Percentiles rank a stretch among this genome's conserved stretches.
Conservation (phyloP, 495 filamentous ascomycete species). For the Hypoxylon lienhwacheense region DNA sequence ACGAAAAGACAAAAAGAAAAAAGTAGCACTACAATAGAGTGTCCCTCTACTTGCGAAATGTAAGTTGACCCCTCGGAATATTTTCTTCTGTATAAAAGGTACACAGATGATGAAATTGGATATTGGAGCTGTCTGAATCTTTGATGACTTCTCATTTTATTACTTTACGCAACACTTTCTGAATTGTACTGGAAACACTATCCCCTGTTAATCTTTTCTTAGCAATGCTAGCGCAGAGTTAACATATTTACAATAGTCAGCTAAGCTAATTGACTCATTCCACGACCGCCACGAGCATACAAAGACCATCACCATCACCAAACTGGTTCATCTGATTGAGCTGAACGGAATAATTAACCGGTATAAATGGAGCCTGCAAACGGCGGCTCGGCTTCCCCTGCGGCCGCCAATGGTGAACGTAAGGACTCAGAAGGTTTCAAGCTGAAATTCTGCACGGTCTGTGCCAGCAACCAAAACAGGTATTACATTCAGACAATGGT, state of each 20-base stretch:
- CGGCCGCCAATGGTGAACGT: conserved; percentile 45
- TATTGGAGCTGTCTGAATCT: conserved; percentile 99
- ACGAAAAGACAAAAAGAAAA: too few species aligned
- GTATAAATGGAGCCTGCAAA: conserved; percentile 42
- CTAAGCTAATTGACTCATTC: neutral
- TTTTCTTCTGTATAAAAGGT: neutral
- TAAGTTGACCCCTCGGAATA: conserved; percentile 6
- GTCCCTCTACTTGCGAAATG: neutral
- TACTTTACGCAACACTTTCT: conserved; percentile 58
- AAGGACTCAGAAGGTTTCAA: conserved; percentile 62
- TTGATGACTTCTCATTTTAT: conserved; percentile 55
- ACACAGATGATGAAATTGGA: conserved; percentile 52
- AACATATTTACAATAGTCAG: conserved; percentile 1
- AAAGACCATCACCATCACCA: conserved; percentile 4
- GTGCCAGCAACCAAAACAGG: conserved; percentile 95
- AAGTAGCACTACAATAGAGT: neutral
- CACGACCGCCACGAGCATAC: conserved; percentile 18
- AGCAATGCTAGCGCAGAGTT: neutral
- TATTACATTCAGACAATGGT: conserved; percentile 43
- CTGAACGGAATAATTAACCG: neutral
- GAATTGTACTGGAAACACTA: conserved; percentile 29
- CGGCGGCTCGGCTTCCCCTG: conserved; percentile 28
- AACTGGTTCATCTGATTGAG: conserved; percentile 21
- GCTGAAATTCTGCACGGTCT: conserved; percentile 97
- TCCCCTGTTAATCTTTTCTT: neutral